These are phyloP conservation scores for Limonium bicolor DNA, from an alignment of 148 eudicot genomes.

Conservation along the genomic window DNA sequence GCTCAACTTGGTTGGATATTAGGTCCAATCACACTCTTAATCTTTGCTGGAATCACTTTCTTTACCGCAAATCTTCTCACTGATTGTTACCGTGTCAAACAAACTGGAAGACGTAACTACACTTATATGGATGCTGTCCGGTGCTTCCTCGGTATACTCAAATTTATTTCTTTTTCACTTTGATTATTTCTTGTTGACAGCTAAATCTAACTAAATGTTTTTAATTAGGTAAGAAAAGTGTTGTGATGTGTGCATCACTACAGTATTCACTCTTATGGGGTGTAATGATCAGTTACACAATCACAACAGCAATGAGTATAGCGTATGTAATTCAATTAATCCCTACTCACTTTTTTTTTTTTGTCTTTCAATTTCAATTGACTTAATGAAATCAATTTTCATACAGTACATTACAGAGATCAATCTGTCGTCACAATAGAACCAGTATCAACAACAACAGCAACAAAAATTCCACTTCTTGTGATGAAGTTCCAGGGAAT, in stretches of 20 bases:
- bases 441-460: too few species aligned
- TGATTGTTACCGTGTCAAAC: constrained; percentile 14
- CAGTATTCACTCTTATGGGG: constrained; percentile 12
- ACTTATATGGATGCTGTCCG: constrained; percentile 16
- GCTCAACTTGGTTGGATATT: constrained; percentile 21
- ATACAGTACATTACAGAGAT: constrained; percentile 7
- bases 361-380: too few species aligned
- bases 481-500: not conserved
- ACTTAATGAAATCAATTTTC: too few species aligned
- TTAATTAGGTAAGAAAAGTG: constrained; percentile 8
- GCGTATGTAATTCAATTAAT: constrained; percentile 3
- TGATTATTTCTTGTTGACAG: too few species aligned
- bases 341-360: too few species aligned
- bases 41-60: constrained; percentile 11
- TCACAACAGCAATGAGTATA: constrained; percentile 9
- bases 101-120: constrained; percentile 11
- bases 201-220: too few species aligned
- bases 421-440: constrained; percentile 5
- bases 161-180: too few species aligned
- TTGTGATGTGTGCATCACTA: not conserved
- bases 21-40: constrained; percentile 11
- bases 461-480: too few species aligned
- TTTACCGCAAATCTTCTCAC: constrained; percentile 10
- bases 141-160: constrained; percentile 3
- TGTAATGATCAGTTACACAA: constrained; percentile 12